These are phyloP conservation scores for Oldenlandia corymbosa DNA, from an alignment of 257 asterid genomes.

Conservation along the genomic window DNA sequence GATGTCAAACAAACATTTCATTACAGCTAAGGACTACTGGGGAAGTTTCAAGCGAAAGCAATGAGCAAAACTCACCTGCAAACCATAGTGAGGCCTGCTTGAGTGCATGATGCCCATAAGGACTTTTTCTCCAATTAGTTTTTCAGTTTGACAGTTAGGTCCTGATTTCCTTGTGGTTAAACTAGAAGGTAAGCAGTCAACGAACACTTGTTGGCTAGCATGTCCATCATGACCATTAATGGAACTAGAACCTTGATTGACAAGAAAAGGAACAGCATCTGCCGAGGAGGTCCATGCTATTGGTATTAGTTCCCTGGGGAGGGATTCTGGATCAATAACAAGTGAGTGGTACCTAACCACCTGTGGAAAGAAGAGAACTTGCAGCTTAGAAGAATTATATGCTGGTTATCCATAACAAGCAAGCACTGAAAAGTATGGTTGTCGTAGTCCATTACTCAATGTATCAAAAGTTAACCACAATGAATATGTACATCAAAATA, in stretches of 20 bases:
- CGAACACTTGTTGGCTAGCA: slow-evolving; percentile 16
- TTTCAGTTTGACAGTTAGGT: slow-evolving; percentile 33
- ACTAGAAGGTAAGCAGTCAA: slow-evolving; percentile 28
- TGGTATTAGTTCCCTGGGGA: slow-evolving; percentile 82
- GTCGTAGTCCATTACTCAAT: background rate
- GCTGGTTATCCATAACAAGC: background rate
- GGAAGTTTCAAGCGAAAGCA: background rate
- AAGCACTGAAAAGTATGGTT: too few relatives aligned
- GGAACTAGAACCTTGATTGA: slow-evolving; percentile 29
- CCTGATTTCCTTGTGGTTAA: slow-evolving; percentile 26
- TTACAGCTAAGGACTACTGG: slow-evolving; percentile 9
- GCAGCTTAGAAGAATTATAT: background rate
- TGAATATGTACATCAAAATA: background rate
- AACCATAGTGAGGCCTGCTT: slow-evolving; percentile 84
- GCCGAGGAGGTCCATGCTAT: slow-evolving; percentile 86
- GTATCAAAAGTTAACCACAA: background rate
- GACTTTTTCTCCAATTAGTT: slow-evolving; percentile 37
- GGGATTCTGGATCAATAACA: slow-evolving; percentile 72
- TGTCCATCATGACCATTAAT: slow-evolving; percentile 37
- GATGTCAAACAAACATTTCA: slow-evolving; percentile 15
- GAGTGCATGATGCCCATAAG: slow-evolving; percentile 97
- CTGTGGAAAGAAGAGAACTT: slow-evolving; percentile 25
- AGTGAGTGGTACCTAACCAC: slow-evolving; percentile 98
- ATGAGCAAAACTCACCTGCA: slow-evolving; percentile 57
- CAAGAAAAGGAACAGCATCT: slow-evolving; percentile 54